Conservation (phyloP, 2,329 filamentous ascomycete species). For the Furcasterigmium furcatum region DNA sequence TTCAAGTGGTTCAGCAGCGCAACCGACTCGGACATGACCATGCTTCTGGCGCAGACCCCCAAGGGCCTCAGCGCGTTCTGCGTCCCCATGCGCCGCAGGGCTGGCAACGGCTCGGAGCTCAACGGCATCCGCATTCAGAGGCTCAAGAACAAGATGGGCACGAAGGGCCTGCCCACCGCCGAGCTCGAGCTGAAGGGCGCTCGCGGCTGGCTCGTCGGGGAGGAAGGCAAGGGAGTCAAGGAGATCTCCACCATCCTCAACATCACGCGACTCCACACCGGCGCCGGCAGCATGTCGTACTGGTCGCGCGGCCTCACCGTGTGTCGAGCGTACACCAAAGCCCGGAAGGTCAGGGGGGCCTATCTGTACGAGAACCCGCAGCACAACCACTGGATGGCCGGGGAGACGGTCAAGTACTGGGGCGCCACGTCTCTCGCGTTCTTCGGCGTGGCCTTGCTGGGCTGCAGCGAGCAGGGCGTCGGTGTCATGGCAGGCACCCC, state of each 20-base stretch:
- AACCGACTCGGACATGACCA: slow-evolving; percentile 61
- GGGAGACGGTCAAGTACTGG: slow-evolving; percentile 51
- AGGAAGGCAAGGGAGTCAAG: slow-evolving; percentile 62
- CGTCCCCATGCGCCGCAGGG: slow-evolving; percentile 48
- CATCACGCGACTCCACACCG: slow-evolving; percentile 59
- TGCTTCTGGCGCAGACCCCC: slow-evolving; percentile 60
- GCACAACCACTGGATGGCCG: slow-evolving; percentile 57
- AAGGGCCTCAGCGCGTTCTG: slow-evolving; percentile 59
- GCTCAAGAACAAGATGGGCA: slow-evolving; percentile 72
- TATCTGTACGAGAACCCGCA: slow-evolving; percentile 48
- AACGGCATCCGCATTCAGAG: slow-evolving; percentile 69
- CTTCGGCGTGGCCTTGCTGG: slow-evolving; percentile 51
- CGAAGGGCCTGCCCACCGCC: slow-evolving; percentile 66
- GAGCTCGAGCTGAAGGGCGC: slow-evolving; percentile 65
- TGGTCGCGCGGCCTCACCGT: slow-evolving; percentile 55
- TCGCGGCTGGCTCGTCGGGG: slow-evolving; percentile 64
- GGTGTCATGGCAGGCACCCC: background rate
- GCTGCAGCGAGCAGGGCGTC: slow-evolving; percentile 43
- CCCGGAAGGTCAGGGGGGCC: slow-evolving; percentile 49
- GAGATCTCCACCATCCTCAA: slow-evolving; percentile 68
- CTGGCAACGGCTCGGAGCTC: slow-evolving; percentile 34
- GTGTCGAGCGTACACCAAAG: slow-evolving; percentile 53
- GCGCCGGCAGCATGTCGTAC: slow-evolving; percentile 48
- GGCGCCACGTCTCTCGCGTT: slow-evolving; percentile 53
- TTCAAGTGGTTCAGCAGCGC: slow-evolving; percentile 73